Evolutionary conservation across 768 basidiomycete genomes (phyloP).

Genomic region (Psilocybe subaeruginosa): DNA sequence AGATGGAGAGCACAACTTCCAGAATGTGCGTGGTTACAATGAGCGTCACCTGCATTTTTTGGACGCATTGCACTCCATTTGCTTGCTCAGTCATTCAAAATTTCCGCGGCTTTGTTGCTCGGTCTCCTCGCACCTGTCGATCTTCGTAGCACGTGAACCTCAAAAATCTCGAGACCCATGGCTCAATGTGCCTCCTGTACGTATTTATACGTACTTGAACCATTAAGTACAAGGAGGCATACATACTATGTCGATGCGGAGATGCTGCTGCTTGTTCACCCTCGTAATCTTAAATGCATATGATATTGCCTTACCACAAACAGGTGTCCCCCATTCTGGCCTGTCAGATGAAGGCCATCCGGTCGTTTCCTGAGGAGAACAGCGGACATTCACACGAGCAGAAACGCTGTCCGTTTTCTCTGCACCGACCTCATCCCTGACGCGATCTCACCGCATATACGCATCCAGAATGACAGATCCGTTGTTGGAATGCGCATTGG

Average conservation of each 20-base stretch:
- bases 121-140: background rate
- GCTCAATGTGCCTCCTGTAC: background rate
- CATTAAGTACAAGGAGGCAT: no score
- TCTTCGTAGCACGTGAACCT: background rate
- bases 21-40: background rate
- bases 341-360: background rate
- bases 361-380: constrained; percentile 2
- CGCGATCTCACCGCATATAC: background rate
- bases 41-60: background rate
- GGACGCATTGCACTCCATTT: background rate
- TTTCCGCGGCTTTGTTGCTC: background rate
- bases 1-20: background rate
- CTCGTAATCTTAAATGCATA: background rate
- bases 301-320: background rate
- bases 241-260: background rate
- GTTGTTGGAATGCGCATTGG: background rate
- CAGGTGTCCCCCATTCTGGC: background rate
- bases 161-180: background rate
- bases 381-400: constrained; percentile 2
- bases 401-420: background rate
- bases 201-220: background rate
- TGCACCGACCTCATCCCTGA: background rate
- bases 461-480: background rate
- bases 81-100: background rate
- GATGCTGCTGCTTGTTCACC: background rate